Evolutionary conservation across 257 asterid species (phyloP).

Genomic region (Forsythia viridissima): DNA sequence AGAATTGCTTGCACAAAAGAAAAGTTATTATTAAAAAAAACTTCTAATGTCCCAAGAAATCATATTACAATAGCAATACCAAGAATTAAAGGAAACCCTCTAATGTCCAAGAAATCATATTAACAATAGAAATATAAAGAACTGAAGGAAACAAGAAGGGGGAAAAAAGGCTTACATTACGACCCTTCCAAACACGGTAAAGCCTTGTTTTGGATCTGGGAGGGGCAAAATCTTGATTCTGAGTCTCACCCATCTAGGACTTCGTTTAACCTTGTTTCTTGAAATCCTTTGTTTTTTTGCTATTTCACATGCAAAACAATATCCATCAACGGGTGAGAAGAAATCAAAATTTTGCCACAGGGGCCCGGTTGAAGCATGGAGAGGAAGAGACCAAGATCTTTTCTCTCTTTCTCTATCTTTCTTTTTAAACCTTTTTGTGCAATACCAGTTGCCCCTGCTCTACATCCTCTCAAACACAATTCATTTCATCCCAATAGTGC

Average conservation of each 20-base stretch:
- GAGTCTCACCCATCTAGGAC: constrained; percentile 45
- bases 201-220: constrained; percentile 55
- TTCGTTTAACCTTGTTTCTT: neutral
- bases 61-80: neutral
- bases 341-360: constrained; percentile 27
- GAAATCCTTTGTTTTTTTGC: neutral
- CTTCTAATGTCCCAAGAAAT: neutral
- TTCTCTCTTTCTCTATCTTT: constrained; percentile 4
- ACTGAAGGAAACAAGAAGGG: neutral
- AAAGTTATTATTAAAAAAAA: neutral
- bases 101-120: neutral
- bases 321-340: constrained; percentile 39
- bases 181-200: constrained; percentile 90
- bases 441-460: constrained; percentile 43
- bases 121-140: neutral
- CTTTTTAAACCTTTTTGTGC: constrained; percentile 25
- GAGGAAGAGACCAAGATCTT: constrained; percentile 27
- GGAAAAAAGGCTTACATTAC: constrained; percentile 52
- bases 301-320: constrained; percentile 29
- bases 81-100: neutral
- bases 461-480: constrained; percentile 34
- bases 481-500: neutral
- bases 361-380: constrained; percentile 41
- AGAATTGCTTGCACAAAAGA: neutral
- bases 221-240: constrained; percentile 53